Base-by-base conservation (phyloP, 495 filamentous ascomycete species). In the Penicillium manginii region DNA sequence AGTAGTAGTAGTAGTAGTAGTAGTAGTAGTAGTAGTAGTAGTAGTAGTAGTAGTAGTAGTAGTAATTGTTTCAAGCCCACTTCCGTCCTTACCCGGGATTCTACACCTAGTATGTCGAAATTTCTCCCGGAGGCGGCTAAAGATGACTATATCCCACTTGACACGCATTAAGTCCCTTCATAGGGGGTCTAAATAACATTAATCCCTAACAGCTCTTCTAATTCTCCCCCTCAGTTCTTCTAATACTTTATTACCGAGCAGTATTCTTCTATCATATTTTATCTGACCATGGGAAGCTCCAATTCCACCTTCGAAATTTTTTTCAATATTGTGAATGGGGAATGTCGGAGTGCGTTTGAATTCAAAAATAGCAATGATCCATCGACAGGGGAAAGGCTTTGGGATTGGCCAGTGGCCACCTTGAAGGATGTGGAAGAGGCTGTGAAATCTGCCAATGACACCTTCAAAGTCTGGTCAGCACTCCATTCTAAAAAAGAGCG, bases 351-450 rank as follows among this genome's bases (percentile, higher is more conserved):
- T 43, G 40, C 40, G 10, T 17, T 18, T 9, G 10, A 43, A 8
- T 43, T 43, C 14, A 43, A 1, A 43, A 18, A 50, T 32, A 15
- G 76, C 37, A 67, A 68, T 54, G 75, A 82, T 58, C 80, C 79
- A 15, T 73, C 75, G 17, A 82, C 78, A 8, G 74, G 78, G 53
- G 75, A 81, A 15, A 67, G 63, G 7, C 73, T 83, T 21, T 82
- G 75, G 76, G 62, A 73, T 19, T 75, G 66, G 42, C 79, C 80
- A 22, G 63, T 77, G 31, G 78, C 78, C 17, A 67, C 71, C 18
- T 53, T 60, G 11, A 29, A 75, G 18, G 81, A 84, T 67, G 75
- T 84, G 50, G 76, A 83, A 47, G 76, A 81, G 50, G 79, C 81
- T 37, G 81, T 84, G 33, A 60, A 63, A 15, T 77, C 76, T 9